Percentiles rank a stretch among this genome's conserved stretches.
Evolutionary conservation across 441 rosid genomes (phyloP).

Genomic region (Syzygium syzygioides): DNA sequence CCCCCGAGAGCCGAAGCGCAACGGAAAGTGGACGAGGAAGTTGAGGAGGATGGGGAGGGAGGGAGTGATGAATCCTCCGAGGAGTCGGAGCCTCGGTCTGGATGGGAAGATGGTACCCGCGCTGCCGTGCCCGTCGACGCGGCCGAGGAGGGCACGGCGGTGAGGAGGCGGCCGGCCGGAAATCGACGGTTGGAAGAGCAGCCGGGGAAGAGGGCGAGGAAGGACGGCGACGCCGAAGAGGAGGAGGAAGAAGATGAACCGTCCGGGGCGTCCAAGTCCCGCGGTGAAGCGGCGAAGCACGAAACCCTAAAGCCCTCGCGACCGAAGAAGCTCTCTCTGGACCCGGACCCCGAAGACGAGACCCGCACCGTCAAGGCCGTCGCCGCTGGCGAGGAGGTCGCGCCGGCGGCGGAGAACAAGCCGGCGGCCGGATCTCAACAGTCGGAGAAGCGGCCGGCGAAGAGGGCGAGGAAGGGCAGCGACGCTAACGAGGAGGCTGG

Average conservation of each 20-base stretch:
- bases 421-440: neutral
- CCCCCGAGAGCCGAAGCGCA: neutral
- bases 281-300: neutral
- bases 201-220: neutral
- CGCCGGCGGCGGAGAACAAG: neutral
- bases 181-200: no score
- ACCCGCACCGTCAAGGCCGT: neutral
- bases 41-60: neutral
- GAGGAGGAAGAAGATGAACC: neutral
- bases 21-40: neutral
- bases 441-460: neutral
- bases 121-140: neutral
- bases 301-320: neutral
- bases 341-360: neutral
- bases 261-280: neutral
- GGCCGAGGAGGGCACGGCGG: neutral
- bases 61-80: neutral
- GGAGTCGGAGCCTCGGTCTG: neutral
- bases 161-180: no score
- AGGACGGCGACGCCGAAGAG: neutral
- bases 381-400: neutral
- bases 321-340: neutral
- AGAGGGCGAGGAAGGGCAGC: neutral
- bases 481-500: neutral
- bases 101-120: neutral